Evolutionary conservation across 257 asterid species (phyloP).

Genomic region (Nicotiana undulata): DNA sequence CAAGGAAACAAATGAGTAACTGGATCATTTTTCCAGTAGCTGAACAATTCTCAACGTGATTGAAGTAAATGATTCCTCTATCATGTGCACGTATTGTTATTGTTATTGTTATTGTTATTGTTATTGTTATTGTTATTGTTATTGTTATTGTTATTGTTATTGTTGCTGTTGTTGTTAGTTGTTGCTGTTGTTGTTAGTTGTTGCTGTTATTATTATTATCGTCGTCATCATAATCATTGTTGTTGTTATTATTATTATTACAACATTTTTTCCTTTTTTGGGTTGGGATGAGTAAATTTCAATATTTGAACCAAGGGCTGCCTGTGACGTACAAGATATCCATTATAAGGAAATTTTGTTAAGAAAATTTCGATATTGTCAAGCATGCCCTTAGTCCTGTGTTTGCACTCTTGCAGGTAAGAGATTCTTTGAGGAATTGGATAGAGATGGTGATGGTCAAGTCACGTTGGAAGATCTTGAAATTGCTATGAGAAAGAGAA

Average conservation of each 20-base stretch:
- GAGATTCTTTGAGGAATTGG: slow-evolving; percentile 92
- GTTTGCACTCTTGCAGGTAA: slow-evolving; percentile 48
- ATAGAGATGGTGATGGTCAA: slow-evolving; percentile 97
- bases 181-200: not conserved
- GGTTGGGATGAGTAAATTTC: not conserved
- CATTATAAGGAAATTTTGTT: not conserved
- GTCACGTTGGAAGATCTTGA: slow-evolving; percentile 98
- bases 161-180: not conserved
- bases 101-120: not conserved
- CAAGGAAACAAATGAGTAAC: not conserved
- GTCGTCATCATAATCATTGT: not conserved
- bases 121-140: not conserved
- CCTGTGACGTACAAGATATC: not conserved
- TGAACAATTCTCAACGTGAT: not conserved
- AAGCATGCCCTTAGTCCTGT: not conserved
- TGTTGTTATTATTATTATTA: not conserved
- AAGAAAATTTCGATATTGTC: not conserved
- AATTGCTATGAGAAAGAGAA: slow-evolving; percentile 86
- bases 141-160: no score
- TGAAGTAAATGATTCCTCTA: not conserved
- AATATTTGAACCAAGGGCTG: not conserved
- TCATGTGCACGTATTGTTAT: not conserved
- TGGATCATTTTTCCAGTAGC: not conserved
- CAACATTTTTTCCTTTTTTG: not conserved
- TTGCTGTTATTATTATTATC: no score